A percentile compares a stretch with the other conserved stretches of the same genome.
phyloP scores from a whole-genome alignment of 1,139 yeast species.

The Yamadazyma sp. region DNA sequence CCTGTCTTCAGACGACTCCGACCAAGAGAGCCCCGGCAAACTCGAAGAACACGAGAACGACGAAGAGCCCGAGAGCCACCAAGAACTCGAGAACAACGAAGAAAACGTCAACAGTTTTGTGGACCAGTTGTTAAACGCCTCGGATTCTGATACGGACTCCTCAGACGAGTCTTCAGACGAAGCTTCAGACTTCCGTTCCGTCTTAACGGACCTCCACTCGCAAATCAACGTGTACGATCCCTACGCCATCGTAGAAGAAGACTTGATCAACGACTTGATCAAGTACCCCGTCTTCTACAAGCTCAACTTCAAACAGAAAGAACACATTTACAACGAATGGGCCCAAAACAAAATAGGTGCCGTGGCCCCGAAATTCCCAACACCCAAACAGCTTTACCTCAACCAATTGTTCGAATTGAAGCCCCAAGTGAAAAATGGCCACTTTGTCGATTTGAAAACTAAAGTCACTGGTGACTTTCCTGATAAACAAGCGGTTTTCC shows the following conservation, averaged over 20 bases:
- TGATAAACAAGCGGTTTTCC: conserved; percentile 12
- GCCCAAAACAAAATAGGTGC: conserved; percentile 13
- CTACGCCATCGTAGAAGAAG: conserved; percentile 43
- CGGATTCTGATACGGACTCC: conserved; percentile 3
- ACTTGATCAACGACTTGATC: conserved; percentile 28
- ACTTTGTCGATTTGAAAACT: conserved; percentile 29
- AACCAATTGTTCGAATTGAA: conserved; percentile 32
- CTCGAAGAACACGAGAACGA: conserved; percentile 1
- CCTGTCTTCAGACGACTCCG: conserved; percentile 7
- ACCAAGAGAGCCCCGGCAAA: no score
- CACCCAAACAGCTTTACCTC: conserved; percentile 23
- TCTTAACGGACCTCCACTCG: conserved; percentile 21
- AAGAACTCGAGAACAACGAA: conserved; percentile 2
- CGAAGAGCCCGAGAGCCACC: neutral
- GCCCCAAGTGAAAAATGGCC: conserved; percentile 26
- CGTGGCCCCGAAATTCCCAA: conserved; percentile 21
- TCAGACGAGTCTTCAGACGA: neutral
- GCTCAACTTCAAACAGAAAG: conserved; percentile 22
- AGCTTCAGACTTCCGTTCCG: conserved; percentile 1
- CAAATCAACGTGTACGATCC: conserved; percentile 35
- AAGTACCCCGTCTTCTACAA: conserved; percentile 32
- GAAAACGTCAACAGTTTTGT: conserved; percentile 10
- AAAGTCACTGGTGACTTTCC: conserved; percentile 7
- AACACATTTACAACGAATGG: conserved; percentile 35
- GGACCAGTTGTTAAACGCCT: conserved; percentile 8